Evolutionary conservation across 176 grass and related monocot genomes (phyloP).

Genomic region (Pontederia paniculata): DNA sequence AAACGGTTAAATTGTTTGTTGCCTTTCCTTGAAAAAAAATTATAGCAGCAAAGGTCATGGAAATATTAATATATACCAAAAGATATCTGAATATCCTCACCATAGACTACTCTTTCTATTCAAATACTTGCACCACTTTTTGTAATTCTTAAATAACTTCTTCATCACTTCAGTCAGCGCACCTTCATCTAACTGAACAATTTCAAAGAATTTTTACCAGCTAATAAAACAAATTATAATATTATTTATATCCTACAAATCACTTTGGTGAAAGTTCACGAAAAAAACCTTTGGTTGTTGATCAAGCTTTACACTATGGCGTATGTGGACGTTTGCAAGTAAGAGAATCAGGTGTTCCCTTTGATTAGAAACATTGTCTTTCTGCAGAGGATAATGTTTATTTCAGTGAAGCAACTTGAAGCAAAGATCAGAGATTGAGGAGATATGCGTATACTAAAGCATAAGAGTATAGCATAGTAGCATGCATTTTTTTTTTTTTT

Average conservation of each 20-base stretch:
- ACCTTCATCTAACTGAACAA: conserved; percentile 56
- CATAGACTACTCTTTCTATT: conserved; percentile 86
- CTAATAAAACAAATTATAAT: neutral
- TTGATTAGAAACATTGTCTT: too few relatives aligned
- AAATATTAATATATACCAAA: too few relatives aligned
- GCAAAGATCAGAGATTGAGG: too few relatives aligned
- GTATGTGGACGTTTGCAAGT: too few relatives aligned
- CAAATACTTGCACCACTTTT: conserved; percentile 86
- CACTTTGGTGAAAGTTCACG: neutral
- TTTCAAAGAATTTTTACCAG: neutral
- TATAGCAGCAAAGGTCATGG: too few relatives aligned
- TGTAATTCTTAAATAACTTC: conserved; percentile 96
- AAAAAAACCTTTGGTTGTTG: conserved; percentile 38
- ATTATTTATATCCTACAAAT: too few relatives aligned
- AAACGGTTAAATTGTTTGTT: too few relatives aligned
- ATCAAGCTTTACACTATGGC: too few relatives aligned
- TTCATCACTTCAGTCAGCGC: conserved; percentile 73
- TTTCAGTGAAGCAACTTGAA: neutral
- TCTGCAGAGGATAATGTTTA: neutral
- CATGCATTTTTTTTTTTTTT: too few relatives aligned
- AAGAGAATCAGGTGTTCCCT: too few relatives aligned
- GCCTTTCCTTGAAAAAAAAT: too few relatives aligned
- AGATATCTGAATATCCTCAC: conserved; percentile 29
- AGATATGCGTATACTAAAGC: neutral
- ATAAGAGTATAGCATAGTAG: too few relatives aligned